Base-by-base conservation (phyloP, 2,329 filamentous ascomycete genomes). In the Epichloe amarillans region DNA sequence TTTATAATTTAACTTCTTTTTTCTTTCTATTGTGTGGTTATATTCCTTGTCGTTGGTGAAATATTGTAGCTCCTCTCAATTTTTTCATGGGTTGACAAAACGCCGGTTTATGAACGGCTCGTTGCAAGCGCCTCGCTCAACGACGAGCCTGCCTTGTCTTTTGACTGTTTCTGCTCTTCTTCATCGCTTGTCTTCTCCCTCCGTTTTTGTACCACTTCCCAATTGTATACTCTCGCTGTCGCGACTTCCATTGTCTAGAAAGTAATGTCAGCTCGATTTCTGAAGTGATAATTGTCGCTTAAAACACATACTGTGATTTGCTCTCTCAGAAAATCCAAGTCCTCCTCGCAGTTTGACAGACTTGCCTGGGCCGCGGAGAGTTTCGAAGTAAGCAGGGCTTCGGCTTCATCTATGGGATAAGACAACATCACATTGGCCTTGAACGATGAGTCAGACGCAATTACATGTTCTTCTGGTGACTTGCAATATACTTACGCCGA, bases 221-320 rank as follows among this genome's bases (percentile, higher is more conserved):
- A 97, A 69, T 98, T 98, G 69, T 98, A 97, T n/a, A 98, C 90
- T 56, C 93, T 79, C 21, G 93, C 93, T 40, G 91, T 89, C 4
- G 93, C 93, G 36, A 98, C 93, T 69, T 98, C 93, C 74, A 98
- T 84, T 0, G 90, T 96, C 88, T 94, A 17, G n/a, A 39, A 42
- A 7, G 19, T 35, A 26, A 15, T 23, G 43, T 55, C 35, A 51
- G 47, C 46, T 14, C 23, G 7, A 52, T 54, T 60, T 21, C 36
- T 7, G 8, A 15, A 14, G 21, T 10, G 46, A 26, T 12, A 17
- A 39, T 11, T 38, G 40, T 19, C 14, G 45, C 17, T n/a, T n/a
- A 26, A 14, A 53, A 38, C 39, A 69, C 80, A 58, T 72, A 94
- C 90, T 56, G 93, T 98, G 60, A 98, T 95, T 69, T 98, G 93